Conservation (phyloP, 179 eudicot species). For the Beta macrorhiza region DNA sequence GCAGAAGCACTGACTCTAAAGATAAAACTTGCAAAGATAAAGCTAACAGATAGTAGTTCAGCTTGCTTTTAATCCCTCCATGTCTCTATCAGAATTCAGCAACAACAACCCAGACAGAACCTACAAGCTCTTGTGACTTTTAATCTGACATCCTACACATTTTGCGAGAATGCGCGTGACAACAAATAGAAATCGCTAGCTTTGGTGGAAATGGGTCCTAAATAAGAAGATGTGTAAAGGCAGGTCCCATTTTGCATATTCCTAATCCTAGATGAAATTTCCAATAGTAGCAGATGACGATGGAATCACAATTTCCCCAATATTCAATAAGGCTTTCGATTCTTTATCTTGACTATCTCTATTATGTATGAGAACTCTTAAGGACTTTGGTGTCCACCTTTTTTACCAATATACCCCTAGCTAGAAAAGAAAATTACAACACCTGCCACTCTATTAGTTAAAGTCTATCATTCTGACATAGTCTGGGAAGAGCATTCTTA, state of each 20-base stretch:
- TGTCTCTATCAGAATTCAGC: neutral
- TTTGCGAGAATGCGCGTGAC: neutral
- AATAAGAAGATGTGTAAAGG: neutral
- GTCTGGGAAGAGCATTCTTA: too few relatives aligned
- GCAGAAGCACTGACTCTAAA: neutral
- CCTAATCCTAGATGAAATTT: neutral
- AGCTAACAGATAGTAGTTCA: neutral
- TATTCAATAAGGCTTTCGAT: neutral
- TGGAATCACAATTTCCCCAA: neutral
- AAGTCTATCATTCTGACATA: too few relatives aligned
- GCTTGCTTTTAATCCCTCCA: neutral
- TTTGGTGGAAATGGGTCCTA: neutral
- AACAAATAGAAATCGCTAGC: neutral
- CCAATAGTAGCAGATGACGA: neutral
- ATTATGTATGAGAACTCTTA: too few relatives aligned
- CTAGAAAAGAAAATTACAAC: too few relatives aligned
- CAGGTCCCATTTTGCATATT: neutral
- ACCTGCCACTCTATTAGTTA: too few relatives aligned
- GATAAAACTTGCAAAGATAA: neutral
- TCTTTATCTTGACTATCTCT: neutral
- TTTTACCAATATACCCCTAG: too few relatives aligned
- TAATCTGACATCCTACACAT: neutral
- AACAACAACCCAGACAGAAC: neutral
- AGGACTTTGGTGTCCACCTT: too few relatives aligned
- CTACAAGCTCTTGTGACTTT: neutral